A percentile compares a stretch with the other conserved stretches of the same genome.
phyloP scores from a whole-genome alignment of 2,329 filamentous ascomycete species.

The Pseudomassariella vexata region DNA sequence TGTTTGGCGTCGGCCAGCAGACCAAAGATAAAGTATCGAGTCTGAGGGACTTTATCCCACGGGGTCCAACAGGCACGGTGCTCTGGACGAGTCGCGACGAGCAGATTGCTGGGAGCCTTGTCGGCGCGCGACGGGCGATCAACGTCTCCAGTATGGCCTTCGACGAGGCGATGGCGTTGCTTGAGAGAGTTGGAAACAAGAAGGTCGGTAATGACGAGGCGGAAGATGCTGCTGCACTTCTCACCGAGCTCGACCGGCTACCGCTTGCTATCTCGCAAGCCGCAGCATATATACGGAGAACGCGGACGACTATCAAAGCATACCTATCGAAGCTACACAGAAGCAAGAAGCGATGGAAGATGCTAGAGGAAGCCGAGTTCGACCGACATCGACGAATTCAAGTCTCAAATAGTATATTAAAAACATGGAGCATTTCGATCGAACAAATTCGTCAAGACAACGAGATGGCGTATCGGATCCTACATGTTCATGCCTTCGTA shows the following conservation, averaged over 20 bases:
- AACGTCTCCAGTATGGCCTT: slow-evolving; percentile 16
- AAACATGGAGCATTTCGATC: slow-evolving; percentile 28
- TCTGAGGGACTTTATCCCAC: slow-evolving; percentile 19
- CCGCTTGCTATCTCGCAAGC: slow-evolving; percentile 27
- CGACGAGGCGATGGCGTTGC: slow-evolving; percentile 11
- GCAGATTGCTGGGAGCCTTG: slow-evolving; percentile 18
- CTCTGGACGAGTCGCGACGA: slow-evolving; percentile 28
- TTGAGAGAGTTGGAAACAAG: too few species aligned
- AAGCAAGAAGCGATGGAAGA: slow-evolving; percentile 15
- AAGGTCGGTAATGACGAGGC: slow-evolving; percentile 1
- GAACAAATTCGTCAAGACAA: slow-evolving; percentile 21
- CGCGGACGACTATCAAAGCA: slow-evolving; percentile 11
- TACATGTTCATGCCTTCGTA: slow-evolving; percentile 24
- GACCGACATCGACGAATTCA: slow-evolving; percentile 21
- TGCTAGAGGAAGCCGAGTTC: slow-evolving; percentile 14
- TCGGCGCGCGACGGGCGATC: slow-evolving; percentile 15
- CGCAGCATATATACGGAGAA: slow-evolving; percentile 24
- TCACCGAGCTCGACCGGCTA: slow-evolving; percentile 20
- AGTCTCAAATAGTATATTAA: slow-evolving; percentile 25
- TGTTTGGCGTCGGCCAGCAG: slow-evolving; percentile 17
- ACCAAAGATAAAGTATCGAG: too few species aligned
- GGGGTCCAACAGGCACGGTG: slow-evolving; percentile 16
- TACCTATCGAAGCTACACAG: slow-evolving; percentile 20
- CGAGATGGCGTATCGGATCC: slow-evolving; percentile 19
- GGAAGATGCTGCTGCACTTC: slow-evolving; percentile 7